Evolutionary conservation across 176 grass and related monocot species (phyloP), one percentile per base, ranked within the genome.

Genomic region (Poa annua): DNA sequence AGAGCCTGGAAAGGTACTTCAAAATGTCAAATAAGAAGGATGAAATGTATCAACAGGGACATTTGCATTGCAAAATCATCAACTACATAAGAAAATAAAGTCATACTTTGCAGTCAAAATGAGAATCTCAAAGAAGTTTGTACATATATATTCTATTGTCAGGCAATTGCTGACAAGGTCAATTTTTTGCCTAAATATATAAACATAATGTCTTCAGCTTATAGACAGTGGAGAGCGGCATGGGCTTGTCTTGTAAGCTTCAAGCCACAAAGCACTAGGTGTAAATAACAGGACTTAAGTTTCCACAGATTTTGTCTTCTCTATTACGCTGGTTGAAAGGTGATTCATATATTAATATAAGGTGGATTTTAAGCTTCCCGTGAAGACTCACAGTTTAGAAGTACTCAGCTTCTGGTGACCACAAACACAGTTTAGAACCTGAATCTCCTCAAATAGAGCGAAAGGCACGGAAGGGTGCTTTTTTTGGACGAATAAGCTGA

Each of bases 1-100:
- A 96, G 84, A 74, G 91, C 91, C 97, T 96, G 85, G 71, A 55
- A 83, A 36, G 29, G 88, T 17, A 71, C 78, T 62, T 53, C 33
- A 88, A 26, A 65, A 86, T 54, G 38, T 91, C 57, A 97, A 55
- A 44, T 76, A 65, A 76, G 50, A 71, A 74, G 39, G 9, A 82
- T 84, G 51, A 80, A 33, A 78, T 14, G 71, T 82, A 88, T 55
- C 79, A 73, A 4, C 10, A 72, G 11, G 25, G 22, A 11, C 26
- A 64, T 85, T 70, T 62, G 51, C 17, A 39, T 6, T 71, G 42
- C 35, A 34, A 70, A 33, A 81, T 75, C 17, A 74, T 61, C 41
- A 54, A 22, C 50, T 52, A 67, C 29, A 44, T 69, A 76, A 63
- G 7, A 17, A 56, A 84, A 16, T 2, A 29, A 76, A 71, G 20